A percentile compares a stretch with the other conserved stretches of the same genome.
Evolutionary conservation across 2,329 filamentous ascomycete genomes (phyloP).

Genomic region (Conoideocrella luteorostrata): DNA sequence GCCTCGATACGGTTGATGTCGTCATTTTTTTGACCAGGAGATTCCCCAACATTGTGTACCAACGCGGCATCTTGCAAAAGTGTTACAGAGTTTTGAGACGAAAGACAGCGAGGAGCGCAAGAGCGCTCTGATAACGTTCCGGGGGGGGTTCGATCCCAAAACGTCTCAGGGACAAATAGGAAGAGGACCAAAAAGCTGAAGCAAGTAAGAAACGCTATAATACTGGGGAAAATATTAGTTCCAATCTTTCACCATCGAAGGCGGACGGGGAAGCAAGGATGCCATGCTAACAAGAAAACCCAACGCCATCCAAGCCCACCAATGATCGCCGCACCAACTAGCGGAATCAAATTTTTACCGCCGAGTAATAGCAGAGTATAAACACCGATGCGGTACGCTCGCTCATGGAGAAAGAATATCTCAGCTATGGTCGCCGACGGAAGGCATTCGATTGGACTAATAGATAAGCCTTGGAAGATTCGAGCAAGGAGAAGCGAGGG

Average conservation of each 20-base stretch:
- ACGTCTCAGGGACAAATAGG: constrained; percentile 89
- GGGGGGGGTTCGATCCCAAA: constrained; percentile 79
- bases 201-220: constrained; percentile 73
- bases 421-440: constrained; percentile 92
- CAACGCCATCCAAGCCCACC: constrained; percentile 75
- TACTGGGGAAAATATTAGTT: constrained; percentile 40
- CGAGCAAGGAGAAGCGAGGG: constrained; percentile 72
- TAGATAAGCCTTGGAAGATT: constrained; percentile 79
- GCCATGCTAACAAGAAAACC: constrained; percentile 73
- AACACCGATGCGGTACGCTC: constrained; percentile 86
- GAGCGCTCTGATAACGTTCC: constrained; percentile 33
- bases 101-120: constrained; percentile 40
- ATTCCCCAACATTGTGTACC: too few species aligned
- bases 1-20: too few species aligned
- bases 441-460: constrained; percentile 86
- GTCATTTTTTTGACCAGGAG: constrained; percentile 24
- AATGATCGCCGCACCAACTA: constrained; percentile 82
- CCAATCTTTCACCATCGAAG: not conserved
- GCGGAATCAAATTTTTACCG: constrained; percentile 83
- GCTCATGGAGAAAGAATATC: constrained; percentile 92
- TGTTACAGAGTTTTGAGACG: constrained; percentile 39
- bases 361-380: constrained; percentile 85
- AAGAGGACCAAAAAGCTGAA: constrained; percentile 68
- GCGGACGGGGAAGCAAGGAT: not conserved
- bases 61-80: too few species aligned